Conservation (phyloP, 139 green algal species). For the Penium margaritaceum region DNA sequence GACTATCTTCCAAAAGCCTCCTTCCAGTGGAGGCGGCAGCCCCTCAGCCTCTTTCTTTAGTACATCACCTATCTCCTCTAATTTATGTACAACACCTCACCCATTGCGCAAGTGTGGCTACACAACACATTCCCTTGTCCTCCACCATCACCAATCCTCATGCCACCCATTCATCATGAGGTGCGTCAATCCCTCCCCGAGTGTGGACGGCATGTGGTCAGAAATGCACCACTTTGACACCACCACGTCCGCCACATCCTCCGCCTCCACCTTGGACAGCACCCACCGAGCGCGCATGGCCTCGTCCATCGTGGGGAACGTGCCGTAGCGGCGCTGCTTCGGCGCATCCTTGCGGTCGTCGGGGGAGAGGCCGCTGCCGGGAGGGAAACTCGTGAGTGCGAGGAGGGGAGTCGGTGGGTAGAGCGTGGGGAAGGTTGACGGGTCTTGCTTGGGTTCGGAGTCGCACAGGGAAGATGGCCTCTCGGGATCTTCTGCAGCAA, state of each 20-base stretch:
- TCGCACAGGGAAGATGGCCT: too few relatives aligned
- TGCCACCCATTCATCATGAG: too few relatives aligned
- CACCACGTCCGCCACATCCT: constrained; percentile 20
- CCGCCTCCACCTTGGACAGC: constrained; percentile 8
- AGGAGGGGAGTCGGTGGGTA: constrained; percentile 12
- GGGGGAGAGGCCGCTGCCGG: constrained; percentile 6
- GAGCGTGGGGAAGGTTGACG: constrained; percentile 16
- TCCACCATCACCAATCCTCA: too few relatives aligned
- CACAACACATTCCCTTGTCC: too few relatives aligned
- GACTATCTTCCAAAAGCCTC: too few relatives aligned
- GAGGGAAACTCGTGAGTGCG: constrained; percentile 6
- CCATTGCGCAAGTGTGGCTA: too few relatives aligned
- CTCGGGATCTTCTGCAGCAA: too few relatives aligned
- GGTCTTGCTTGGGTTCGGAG: not conserved
- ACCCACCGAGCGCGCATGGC: not conserved
- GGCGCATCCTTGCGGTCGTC: constrained; percentile 4
- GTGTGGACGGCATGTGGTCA: constrained; percentile 29
- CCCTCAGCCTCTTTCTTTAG: too few relatives aligned
- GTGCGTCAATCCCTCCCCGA: constrained; percentile 7
- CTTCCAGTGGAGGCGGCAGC: too few relatives aligned
- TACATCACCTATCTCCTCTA: too few relatives aligned
- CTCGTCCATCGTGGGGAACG: constrained; percentile 10
- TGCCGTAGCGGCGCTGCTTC: constrained; percentile 2
- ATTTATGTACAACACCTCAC: too few relatives aligned
- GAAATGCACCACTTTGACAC: constrained; percentile 35